Evolutionary conservation across 495 filamentous ascomycete species (phyloP), one percentile per base, ranked within the genome.

Genomic region (Paragyromitra xinjiangensis): DNA sequence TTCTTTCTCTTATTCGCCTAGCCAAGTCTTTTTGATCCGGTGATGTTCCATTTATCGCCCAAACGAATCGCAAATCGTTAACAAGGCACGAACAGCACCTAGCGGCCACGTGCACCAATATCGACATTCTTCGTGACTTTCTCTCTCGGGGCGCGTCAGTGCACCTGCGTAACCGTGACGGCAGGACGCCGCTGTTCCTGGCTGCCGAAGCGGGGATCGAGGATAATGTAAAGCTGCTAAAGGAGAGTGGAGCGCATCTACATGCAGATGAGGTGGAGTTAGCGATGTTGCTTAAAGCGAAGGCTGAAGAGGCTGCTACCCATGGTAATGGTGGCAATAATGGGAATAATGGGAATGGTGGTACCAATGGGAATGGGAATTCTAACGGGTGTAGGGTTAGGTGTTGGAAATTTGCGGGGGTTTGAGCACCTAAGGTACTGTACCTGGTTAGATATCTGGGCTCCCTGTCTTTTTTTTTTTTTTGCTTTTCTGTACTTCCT

Each of bases 141-240:
- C 88, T 98, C 8, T 85, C 84, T 24, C 87, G 92, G 34, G 94
- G 94, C 2, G 95, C 92, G 1, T 94, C 92, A 45, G 95, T 98
- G 14, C 94, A 97, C 83, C 84, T 93, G 24, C 89, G 95, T 53
- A 97, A 97, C 83, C 87, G 89, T 22, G 89, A 89, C 29, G 90
- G 92, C 69, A 91, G 92, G 80, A 97, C 94, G 59, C 93, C 95
- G 0, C 81, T 89, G 64, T 89, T 90, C 81, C 85, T 91, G 0
- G 89, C 89, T 6, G 88, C 89, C 8, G 86, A 89, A 62, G 87
- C 89, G 16, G 88, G 89, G 44, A 83, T 89, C 55, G 83, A 84
- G 0, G 90, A 90, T 68, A 88, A 92, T 80, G 91, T 92, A 5
- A 75, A 84, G 50, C 83, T 97, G 76, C 84, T 98, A 42, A 87